Conservation (phyloP, 2,329 filamentous ascomycete species). For the Lachnellula arida region DNA sequence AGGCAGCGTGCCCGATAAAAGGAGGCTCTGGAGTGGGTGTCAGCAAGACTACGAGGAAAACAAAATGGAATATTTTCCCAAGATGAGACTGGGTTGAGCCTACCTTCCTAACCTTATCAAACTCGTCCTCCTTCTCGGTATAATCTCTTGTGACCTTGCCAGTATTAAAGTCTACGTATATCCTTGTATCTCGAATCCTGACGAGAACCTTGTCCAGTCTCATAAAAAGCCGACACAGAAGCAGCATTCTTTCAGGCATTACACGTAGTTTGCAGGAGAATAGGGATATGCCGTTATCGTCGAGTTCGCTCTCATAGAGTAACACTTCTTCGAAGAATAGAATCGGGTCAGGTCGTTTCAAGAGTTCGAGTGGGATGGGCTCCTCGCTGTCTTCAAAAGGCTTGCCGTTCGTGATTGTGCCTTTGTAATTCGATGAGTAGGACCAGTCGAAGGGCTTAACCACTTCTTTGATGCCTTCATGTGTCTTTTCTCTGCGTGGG, state of each 20-base stretch:
- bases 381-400: conserved; percentile 23
- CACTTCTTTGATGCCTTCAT: conserved; percentile 83
- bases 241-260: conserved; percentile 81
- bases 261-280: conserved; percentile 88
- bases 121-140: conserved; percentile 77
- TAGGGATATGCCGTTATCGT: conserved; percentile 93
- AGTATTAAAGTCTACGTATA: conserved; percentile 84
- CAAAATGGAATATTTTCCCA: neutral
- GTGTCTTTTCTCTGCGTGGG: conserved; percentile 64
- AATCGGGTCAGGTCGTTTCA: conserved; percentile 88
- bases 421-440: conserved; percentile 84
- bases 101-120: conserved; percentile 70
- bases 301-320: conserved; percentile 94
- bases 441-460: conserved; percentile 98
- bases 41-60: conserved; percentile 8
- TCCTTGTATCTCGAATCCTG: conserved; percentile 79
- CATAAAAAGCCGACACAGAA: conserved; percentile 87
- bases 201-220: conserved; percentile 86
- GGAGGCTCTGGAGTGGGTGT: conserved; percentile 40
- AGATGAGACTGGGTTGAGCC: conserved; percentile 27
- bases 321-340: conserved; percentile 95
- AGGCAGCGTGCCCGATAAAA: conserved; percentile 47
- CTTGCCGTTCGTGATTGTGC: conserved; percentile 49
- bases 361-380: conserved; percentile 75
- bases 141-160: conserved; percentile 84